These are phyloP conservation scores for Musa acuminata DNA, from an alignment of 176 grass and related monocot genomes.

Conservation along the genomic window DNA sequence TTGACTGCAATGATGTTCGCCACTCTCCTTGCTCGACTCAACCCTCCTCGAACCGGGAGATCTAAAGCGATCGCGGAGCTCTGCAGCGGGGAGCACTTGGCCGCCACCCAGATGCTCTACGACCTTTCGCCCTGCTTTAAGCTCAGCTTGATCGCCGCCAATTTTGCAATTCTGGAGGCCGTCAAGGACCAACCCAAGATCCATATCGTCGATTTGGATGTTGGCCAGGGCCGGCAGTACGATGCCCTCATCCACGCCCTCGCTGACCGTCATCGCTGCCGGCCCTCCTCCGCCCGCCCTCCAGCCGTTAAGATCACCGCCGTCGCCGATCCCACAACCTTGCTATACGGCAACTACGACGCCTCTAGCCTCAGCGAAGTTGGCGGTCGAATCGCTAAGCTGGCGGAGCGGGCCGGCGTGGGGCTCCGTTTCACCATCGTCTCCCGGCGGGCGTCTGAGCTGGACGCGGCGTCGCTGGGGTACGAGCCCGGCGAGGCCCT, in stretches of 20 bases:
- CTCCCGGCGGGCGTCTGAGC: conserved; percentile 40
- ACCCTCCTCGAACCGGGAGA: not conserved
- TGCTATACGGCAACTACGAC: conserved; percentile 31
- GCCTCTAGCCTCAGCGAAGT: conserved; percentile 12
- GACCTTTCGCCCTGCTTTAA: conserved; percentile 58
- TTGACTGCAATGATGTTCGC: not conserved
- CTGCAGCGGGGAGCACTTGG: too few relatives aligned
- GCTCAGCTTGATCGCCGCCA: conserved; percentile 58
- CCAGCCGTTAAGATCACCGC: conserved; percentile 36
- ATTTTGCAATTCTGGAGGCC: conserved; percentile 40
- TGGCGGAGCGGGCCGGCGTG: conserved; percentile 43
- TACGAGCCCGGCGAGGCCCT: conserved; percentile 56
- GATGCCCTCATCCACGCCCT: conserved; percentile 16
- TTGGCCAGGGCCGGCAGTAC: conserved; percentile 47
- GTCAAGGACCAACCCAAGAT: conserved; percentile 31
- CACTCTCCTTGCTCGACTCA: not conserved
- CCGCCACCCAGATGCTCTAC: conserved; percentile 39
- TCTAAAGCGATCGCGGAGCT: too few relatives aligned
- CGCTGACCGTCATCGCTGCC: not conserved
- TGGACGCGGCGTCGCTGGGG: conserved; percentile 37
- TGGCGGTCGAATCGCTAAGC: conserved; percentile 35
- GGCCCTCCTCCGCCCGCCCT: not conserved
- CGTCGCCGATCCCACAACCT: conserved; percentile 54
- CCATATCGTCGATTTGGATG: conserved; percentile 80
- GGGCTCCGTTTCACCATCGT: conserved; percentile 43